phyloP scores from a whole-genome alignment of 257 asterid species.

The Scutellaria baicalensis region DNA sequence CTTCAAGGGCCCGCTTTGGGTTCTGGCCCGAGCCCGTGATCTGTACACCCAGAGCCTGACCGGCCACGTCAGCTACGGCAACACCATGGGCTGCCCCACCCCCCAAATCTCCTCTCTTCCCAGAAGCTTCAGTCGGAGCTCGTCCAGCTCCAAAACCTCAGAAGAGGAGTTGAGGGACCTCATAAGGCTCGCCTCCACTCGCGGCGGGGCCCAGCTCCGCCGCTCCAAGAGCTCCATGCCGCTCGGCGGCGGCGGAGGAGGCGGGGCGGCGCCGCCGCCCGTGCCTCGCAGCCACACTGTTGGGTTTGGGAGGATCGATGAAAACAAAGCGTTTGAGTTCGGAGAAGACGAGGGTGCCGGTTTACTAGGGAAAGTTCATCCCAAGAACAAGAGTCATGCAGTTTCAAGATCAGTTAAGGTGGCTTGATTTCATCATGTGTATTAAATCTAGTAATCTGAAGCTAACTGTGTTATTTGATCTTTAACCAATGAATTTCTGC shows the following conservation, averaged over 20 bases:
- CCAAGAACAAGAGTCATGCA: slow-evolving; percentile 32
- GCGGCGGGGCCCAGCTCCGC: slow-evolving; percentile 9
- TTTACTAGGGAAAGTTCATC: slow-evolving; percentile 5
- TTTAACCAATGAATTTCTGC: not conserved
- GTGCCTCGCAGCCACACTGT: slow-evolving; percentile 40
- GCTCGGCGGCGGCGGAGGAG: not conserved
- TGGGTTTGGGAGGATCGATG: slow-evolving; percentile 47
- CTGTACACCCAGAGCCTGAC: slow-evolving; percentile 27
- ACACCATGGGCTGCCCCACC: slow-evolving; percentile 26
- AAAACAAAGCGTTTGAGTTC: slow-evolving; percentile 32
- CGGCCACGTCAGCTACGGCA: slow-evolving; percentile 25
- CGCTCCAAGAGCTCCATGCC: slow-evolving; percentile 20
- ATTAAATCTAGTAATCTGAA: not conserved
- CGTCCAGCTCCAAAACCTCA: not conserved
- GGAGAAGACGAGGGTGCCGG: slow-evolving; percentile 20
- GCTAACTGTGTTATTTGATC: not conserved
- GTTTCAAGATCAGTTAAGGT: slow-evolving; percentile 8
- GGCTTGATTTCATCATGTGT: not conserved
- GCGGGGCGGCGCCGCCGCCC: not conserved
- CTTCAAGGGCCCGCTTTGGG: slow-evolving; percentile 27
- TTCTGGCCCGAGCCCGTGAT: slow-evolving; percentile 32
- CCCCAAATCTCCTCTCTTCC: slow-evolving; percentile 13
- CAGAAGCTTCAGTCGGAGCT: slow-evolving; percentile 25
- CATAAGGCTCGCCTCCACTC: slow-evolving; percentile 29
- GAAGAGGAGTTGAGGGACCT: slow-evolving; percentile 38